Conservation (phyloP, 805 yeast species). For the Candida nitratophila region DNA sequence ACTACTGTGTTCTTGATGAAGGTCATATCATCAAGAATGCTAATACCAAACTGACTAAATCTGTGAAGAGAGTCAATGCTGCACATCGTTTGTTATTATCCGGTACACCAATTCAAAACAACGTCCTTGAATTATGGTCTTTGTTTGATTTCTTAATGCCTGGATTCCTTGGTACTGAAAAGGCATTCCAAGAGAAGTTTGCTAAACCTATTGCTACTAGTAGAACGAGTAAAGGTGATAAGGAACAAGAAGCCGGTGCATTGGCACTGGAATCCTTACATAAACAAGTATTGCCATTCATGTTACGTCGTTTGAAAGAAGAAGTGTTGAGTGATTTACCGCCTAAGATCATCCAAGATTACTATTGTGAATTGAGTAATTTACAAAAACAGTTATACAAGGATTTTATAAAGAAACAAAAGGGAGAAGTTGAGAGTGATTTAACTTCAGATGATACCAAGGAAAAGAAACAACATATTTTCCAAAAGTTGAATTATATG, state of each 20-base stretch:
- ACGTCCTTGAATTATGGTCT: constrained; percentile 95
- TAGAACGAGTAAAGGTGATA: constrained; percentile 80
- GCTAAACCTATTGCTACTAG: constrained; percentile 98
- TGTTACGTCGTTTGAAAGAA: constrained; percentile 92
- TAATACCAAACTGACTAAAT: constrained; percentile 76
- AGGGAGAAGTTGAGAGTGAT: constrained; percentile 60
- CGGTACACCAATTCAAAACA: constrained; percentile 98
- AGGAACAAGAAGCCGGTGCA: constrained; percentile 96
- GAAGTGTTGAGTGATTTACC: constrained; percentile 95
- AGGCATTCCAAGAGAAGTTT: constrained; percentile 86
- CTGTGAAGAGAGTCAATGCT: constrained; percentile 77
- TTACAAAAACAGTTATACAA: constrained; percentile 81
- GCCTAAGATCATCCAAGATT: constrained; percentile 97
- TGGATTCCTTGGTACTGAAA: constrained; percentile 94
- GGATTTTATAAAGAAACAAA: constrained; percentile 85
- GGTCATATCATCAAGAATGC: constrained; percentile 97
- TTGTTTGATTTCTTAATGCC: constrained; percentile 98
- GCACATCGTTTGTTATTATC: constrained; percentile 87
- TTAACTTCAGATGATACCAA: constrained; percentile 35
- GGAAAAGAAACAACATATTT: constrained; percentile 74
- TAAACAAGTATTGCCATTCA: constrained; percentile 93
- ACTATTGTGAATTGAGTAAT: constrained; percentile 92
- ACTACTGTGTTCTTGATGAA: constrained; percentile 94
- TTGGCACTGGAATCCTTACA: constrained; percentile 92
- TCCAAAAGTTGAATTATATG: constrained; percentile 97